Evolutionary conservation across 495 filamentous ascomycete species (phyloP).

Genomic region (Apodospora peruviana): DNA sequence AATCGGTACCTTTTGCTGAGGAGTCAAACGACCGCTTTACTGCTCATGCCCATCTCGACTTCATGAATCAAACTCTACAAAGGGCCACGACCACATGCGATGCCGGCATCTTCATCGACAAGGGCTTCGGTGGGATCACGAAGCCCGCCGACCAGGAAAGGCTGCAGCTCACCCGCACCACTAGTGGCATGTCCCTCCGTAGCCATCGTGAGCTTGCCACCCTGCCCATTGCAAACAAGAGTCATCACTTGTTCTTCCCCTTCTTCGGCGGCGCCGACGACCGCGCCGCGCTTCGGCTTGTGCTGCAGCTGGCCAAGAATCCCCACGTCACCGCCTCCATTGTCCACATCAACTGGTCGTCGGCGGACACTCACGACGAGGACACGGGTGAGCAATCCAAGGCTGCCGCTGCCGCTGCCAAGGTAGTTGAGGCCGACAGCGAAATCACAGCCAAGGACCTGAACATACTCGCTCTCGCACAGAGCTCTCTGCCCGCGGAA

Average conservation of each 20-base stretch:
- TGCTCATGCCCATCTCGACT: constrained; percentile 53
- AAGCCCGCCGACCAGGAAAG: constrained; percentile 22
- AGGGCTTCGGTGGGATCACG: constrained; percentile 55
- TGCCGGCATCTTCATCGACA: constrained; percentile 78
- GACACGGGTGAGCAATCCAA: constrained; percentile 12
- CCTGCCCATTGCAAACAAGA: constrained; percentile 53
- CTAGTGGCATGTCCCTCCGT: constrained; percentile 55
- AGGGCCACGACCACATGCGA: constrained; percentile 49
- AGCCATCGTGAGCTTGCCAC: constrained; percentile 41
- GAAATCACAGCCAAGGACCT: constrained; percentile 46
- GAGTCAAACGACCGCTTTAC: constrained; percentile 44
- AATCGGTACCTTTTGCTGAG: constrained; percentile 34
- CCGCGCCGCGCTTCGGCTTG: constrained; percentile 69
- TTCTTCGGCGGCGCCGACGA: constrained; percentile 87
- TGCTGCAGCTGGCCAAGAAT: constrained; percentile 75
- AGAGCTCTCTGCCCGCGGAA: constrained; percentile 55
- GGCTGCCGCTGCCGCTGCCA: no score
- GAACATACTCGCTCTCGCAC: constrained; percentile 57
- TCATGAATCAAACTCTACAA: constrained; percentile 59
- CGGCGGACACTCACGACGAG: constrained; percentile 7
- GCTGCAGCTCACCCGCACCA: constrained; percentile 35
- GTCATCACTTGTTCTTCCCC: constrained; percentile 82
- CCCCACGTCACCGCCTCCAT: constrained; percentile 70
- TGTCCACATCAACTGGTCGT: constrained; percentile 41
- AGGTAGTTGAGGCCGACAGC: constrained; percentile 18